phyloP scores from a whole-genome alignment of 139 green algal genomes.

The Nannochloris sp. region DNA sequence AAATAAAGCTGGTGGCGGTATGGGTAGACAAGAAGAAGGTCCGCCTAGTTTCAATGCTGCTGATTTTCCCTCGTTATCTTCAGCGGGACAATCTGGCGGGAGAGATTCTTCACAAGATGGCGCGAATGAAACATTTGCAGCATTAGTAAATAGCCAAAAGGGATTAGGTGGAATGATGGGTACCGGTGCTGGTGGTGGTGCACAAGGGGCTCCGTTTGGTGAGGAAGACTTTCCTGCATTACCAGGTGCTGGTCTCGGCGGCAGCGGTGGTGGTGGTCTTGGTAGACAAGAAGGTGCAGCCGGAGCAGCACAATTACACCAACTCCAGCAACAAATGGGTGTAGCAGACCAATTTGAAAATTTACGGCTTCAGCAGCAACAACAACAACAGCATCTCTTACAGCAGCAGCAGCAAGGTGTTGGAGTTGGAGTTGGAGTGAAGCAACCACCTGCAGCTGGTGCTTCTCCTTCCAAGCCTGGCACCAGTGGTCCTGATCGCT shows the following conservation, averaged over 20 bases:
- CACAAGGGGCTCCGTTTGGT: slow-evolving; percentile 21
- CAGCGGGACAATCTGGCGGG: not conserved
- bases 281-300: slow-evolving; percentile 4
- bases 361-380: slow-evolving; percentile 3
- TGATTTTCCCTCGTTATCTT: slow-evolving; percentile 51
- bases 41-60: slow-evolving; percentile 40
- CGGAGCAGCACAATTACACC: slow-evolving; percentile 5
- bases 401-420: slow-evolving; percentile 3
- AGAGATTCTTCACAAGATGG: not conserved
- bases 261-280: not conserved
- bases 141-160: slow-evolving; percentile 20
- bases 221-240: slow-evolving; percentile 73
- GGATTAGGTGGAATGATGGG: slow-evolving; percentile 5
- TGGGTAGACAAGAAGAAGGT: slow-evolving; percentile 20
- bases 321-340: slow-evolving; percentile 16
- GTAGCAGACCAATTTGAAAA: no score
- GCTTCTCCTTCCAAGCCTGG: not conserved
- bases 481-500: slow-evolving; percentile 54
- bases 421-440: slow-evolving; percentile 5
- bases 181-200: slow-evolving; percentile 11
- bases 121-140: slow-evolving; percentile 24
- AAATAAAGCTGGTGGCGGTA: slow-evolving; percentile 15
- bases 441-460: not conserved
- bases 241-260: slow-evolving; percentile 4
- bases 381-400: slow-evolving; percentile 17